Conservation (phyloP, 768 basidiomycete genomes). For the Boletales sp. region DNA sequence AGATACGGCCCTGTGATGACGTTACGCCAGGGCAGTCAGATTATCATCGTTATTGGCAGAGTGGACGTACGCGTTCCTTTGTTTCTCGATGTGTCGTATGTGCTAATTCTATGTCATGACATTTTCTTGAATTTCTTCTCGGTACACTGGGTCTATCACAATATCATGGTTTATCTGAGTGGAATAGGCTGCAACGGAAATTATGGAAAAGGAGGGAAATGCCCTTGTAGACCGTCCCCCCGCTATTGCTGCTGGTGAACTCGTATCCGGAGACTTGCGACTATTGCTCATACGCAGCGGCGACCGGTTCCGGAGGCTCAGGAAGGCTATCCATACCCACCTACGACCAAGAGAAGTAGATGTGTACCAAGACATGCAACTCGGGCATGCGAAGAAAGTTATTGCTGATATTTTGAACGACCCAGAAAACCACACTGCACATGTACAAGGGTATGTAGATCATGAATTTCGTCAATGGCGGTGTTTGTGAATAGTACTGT, state of each 20-base stretch:
- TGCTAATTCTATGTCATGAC: too few relatives aligned
- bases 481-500: neutral
- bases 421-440: slow-evolving; percentile 35
- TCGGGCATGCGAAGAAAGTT: slow-evolving; percentile 26
- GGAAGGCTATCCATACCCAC: slow-evolving; percentile 50
- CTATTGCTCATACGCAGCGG: slow-evolving; percentile 45
- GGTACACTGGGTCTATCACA: too few relatives aligned
- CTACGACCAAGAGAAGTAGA: slow-evolving; percentile 43
- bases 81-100: neutral
- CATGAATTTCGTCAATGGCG: too few relatives aligned
- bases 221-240: slow-evolving; percentile 47
- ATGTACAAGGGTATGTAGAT: slow-evolving; percentile 44
- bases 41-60: too few relatives aligned
- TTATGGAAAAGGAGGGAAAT: slow-evolving; percentile 58
- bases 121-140: too few relatives aligned
- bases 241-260: slow-evolving; percentile 50
- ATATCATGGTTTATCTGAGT: too few relatives aligned
- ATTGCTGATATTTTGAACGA: slow-evolving; percentile 30
- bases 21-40: too few relatives aligned
- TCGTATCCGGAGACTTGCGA: slow-evolving; percentile 51
- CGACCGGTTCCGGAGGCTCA: slow-evolving; percentile 52
- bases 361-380: slow-evolving; percentile 41
- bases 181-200: slow-evolving; percentile 48
- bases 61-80: too few relatives aligned
- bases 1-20: too few relatives aligned